A percentile compares a stretch with the other conserved stretches of the same genome.
Evolutionary conservation across 768 basidiomycete genomes (phyloP).

Genomic region (Pleurotus tuber-regium): DNA sequence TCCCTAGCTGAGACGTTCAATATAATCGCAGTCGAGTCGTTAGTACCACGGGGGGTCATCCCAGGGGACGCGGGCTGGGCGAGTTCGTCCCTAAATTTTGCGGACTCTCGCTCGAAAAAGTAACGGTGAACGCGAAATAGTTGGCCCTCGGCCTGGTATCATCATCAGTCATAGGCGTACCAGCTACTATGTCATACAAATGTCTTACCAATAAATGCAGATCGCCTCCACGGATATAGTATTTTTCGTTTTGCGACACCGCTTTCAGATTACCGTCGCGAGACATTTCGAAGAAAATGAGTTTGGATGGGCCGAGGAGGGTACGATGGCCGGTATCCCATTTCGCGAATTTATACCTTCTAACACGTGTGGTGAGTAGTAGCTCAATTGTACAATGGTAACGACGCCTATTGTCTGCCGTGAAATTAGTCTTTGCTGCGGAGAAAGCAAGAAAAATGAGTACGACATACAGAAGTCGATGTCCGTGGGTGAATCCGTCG

Average conservation of each 20-base stretch:
- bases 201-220: slow-evolving; percentile 48
- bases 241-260: slow-evolving; percentile 27
- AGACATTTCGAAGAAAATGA: too few relatives aligned
- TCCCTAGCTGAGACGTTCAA: slow-evolving; percentile 32
- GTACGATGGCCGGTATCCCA: too few relatives aligned
- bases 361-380: too few relatives aligned
- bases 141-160: slow-evolving; percentile 49
- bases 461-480: too few relatives aligned
- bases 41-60: slow-evolving; percentile 30
- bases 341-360: too few relatives aligned
- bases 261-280: too few relatives aligned
- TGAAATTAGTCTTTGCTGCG: too few relatives aligned
- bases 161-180: background rate
- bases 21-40: slow-evolving; percentile 39
- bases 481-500: too few relatives aligned
- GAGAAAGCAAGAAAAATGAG: too few relatives aligned
- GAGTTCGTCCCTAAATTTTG: slow-evolving; percentile 39
- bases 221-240: slow-evolving; percentile 55
- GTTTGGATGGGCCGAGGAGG: too few relatives aligned
- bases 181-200: background rate
- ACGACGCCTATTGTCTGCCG: too few relatives aligned
- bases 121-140: slow-evolving; percentile 58
- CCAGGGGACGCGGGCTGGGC: slow-evolving; percentile 28
- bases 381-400: too few relatives aligned
- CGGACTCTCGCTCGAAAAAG: slow-evolving; percentile 61